phyloP scores from a whole-genome alignment of 257 asterid genomes.

The Nicotiana otophora region DNA sequence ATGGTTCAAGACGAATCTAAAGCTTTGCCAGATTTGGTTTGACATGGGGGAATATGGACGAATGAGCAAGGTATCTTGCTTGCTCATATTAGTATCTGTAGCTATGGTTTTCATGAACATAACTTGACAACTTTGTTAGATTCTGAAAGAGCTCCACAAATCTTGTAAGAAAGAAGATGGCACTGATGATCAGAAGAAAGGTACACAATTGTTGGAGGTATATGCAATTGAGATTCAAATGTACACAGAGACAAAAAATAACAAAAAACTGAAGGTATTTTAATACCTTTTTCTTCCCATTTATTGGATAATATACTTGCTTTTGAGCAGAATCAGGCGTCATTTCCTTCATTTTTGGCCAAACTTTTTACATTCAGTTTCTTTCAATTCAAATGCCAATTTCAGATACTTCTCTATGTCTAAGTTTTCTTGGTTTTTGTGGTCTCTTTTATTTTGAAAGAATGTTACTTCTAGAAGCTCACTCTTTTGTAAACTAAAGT shows the following conservation, averaged over 20 bases:
- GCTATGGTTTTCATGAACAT: background rate
- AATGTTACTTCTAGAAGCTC: background rate
- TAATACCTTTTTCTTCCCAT: background rate
- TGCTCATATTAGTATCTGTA: background rate
- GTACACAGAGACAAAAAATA: slow-evolving; percentile 94
- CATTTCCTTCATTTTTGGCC: background rate
- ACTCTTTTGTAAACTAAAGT: background rate
- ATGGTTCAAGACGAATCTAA: slow-evolving; percentile 96
- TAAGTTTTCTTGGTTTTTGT: background rate
- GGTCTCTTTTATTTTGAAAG: background rate
- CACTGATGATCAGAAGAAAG: slow-evolving; percentile 92
- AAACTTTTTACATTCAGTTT: background rate
- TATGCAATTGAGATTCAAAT: slow-evolving; percentile 96
- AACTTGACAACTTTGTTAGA: slow-evolving; percentile 30
- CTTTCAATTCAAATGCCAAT: background rate
- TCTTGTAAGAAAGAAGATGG: slow-evolving; percentile 96
- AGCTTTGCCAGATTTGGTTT: slow-evolving; percentile 95
- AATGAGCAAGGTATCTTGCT: slow-evolving; percentile 65
- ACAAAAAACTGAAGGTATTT: slow-evolving; percentile 81
- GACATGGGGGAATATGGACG: slow-evolving; percentile 89
- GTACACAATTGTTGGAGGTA: slow-evolving; percentile 92
- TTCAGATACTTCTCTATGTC: background rate
- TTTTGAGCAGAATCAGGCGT: background rate
- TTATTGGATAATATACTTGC: background rate
- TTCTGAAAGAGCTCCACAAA: slow-evolving; percentile 87